Base-by-base conservation (phyloP, 2,329 filamentous ascomycete species). In the Colletotrichum tabaci region DNA sequence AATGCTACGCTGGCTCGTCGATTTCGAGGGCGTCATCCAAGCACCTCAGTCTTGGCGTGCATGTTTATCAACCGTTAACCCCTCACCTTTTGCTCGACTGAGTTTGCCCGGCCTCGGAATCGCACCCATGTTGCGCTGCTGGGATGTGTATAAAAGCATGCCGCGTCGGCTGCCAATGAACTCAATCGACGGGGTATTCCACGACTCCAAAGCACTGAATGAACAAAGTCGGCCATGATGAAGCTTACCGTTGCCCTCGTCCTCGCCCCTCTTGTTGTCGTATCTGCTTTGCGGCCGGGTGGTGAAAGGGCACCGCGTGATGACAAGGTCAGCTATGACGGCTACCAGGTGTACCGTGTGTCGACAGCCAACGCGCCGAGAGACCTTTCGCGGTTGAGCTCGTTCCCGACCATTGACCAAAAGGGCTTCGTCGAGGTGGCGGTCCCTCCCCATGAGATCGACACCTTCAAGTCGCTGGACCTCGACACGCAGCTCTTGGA, bases 281-380 rank as follows among this genome's bases (percentile, higher is more conserved):
- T 52, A 35, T 60, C 69, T 21, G 56, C 58, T 23, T n/a, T 62
- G 4, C 42, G 40, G 26, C 42, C 60, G 5, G 16, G 49, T 4
- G n/a, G 18, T 8, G 30, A 42, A 40, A 46, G 38, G 49, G 16
- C 46, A 15, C 21, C 58, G 12, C 63, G 49, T 18, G 64, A 71
- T 10, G 23, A 50, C 26, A 73, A 61, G 40, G 67, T 77, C 60
- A 76, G 71, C 61, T 82, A 81, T 62, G 76, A 80, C 50, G 79
- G 79, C 35, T 81, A 81, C 57, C 79, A 78, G 58, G 75, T 81
- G 30, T 80, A 78, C 67, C 77, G 77, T 26, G 74, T 82, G 38
- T 60, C 63, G 5, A 62, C 61, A 3, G 65, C 75, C 13, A 53
- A 71, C 30, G 67, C 57, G n/a, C 62, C 77, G 1, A 62, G 69